A percentile compares a stretch with the other conserved stretches of the same genome.
These are phyloP conservation scores for Sophora flavescens DNA, from an alignment of 306 rosid species.

Conservation along the genomic window DNA sequence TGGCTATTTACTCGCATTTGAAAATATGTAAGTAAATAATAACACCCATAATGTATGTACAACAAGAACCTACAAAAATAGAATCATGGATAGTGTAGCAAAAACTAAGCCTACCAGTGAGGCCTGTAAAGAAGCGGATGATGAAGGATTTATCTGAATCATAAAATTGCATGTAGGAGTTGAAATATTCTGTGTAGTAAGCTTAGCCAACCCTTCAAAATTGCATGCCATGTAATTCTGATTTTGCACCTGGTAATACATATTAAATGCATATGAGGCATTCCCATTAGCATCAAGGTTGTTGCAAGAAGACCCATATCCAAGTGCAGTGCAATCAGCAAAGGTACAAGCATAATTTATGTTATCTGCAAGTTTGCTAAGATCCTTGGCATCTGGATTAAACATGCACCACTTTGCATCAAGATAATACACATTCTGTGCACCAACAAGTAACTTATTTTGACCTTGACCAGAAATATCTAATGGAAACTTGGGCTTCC, in stretches of 20 bases:
- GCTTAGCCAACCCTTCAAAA: conserved; percentile 87
- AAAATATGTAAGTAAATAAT: conserved; percentile 13
- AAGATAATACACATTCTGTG: conserved; percentile 73
- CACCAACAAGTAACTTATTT: conserved; percentile 65
- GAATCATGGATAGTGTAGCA: conserved; percentile 38
- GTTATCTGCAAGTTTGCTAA: conserved; percentile 80
- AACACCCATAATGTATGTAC: conserved; percentile 42
- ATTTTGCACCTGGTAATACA: conserved; percentile 86
- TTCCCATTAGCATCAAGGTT: conserved; percentile 85
- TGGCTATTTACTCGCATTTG: no score
- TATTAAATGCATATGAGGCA: conserved; percentile 89
- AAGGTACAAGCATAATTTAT: conserved; percentile 80
- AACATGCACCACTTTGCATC: conserved; percentile 80
- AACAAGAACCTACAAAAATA: conserved; percentile 52
- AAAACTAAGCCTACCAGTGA: conserved; percentile 46
- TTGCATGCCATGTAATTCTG: conserved; percentile 79
- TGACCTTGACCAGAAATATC: conserved; percentile 78
- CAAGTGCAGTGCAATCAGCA: conserved; percentile 87
- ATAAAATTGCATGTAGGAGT: conserved; percentile 85
- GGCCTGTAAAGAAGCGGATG: conserved; percentile 47
- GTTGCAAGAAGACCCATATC: conserved; percentile 93
- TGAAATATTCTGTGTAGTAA: conserved; percentile 72
- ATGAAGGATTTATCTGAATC: conserved; percentile 73
- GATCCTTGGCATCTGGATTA: conserved; percentile 71
- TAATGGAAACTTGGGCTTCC: conserved; percentile 79